Conservation (phyloP, 1,139 yeast genomes). For the Yamadazyma atlantica region DNA sequence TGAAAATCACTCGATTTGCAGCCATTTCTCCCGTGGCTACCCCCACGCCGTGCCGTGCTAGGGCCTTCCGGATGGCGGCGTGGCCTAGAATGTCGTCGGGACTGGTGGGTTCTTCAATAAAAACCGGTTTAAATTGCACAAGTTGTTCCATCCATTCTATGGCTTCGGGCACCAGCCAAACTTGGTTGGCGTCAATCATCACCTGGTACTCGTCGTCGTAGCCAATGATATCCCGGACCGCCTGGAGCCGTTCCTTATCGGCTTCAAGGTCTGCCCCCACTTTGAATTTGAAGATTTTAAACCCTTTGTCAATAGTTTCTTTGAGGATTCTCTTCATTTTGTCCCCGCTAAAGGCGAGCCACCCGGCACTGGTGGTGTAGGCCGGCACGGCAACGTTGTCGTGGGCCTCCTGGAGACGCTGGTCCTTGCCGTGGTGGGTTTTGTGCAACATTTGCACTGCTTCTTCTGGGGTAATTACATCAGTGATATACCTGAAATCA, state of each 20-base stretch:
- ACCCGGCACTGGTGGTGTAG: conserved; percentile 45
- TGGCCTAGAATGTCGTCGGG: conserved; percentile 42
- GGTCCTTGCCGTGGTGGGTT: conserved; percentile 26
- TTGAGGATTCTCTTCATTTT: conserved; percentile 25
- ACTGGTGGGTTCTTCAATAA: conserved; percentile 41
- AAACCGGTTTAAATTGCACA: conserved; percentile 34
- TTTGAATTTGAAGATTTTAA: conserved; percentile 38
- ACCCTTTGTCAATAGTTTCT: conserved; percentile 37
- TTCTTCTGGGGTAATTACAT: conserved; percentile 38
- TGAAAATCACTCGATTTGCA: conserved; percentile 38
- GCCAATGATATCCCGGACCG: conserved; percentile 41
- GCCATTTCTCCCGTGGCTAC: conserved; percentile 45
- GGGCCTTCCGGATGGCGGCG: conserved; percentile 31
- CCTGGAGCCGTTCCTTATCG: conserved; percentile 27
- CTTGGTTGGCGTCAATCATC: conserved; percentile 28
- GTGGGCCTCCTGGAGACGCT: conserved; percentile 25
- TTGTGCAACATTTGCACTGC: conserved; percentile 28
- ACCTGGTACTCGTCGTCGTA: conserved; percentile 30
- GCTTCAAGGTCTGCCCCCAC: conserved; percentile 36
- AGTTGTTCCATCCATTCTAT: conserved; percentile 35
- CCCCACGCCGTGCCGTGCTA: conserved; percentile 32
- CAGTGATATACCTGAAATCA: conserved; percentile 40
- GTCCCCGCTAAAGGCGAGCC: conserved; percentile 43
- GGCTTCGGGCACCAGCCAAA: conserved; percentile 42
- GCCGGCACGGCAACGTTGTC: conserved; percentile 39